These are phyloP conservation scores for Delonix regia DNA, from an alignment of 306 rosid genomes.

Conservation along the genomic window DNA sequence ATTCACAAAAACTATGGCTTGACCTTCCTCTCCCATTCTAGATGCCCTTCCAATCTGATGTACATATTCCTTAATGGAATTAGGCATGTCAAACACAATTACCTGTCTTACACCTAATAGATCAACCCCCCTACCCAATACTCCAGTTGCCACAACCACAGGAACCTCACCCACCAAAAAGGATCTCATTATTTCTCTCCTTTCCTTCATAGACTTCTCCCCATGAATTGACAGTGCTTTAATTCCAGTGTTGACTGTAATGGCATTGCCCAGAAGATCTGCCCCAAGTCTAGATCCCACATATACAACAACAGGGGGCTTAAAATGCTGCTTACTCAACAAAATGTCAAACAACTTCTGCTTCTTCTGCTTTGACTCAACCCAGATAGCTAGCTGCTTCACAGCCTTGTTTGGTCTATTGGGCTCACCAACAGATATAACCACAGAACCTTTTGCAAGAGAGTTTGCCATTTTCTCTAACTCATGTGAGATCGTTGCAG, in stretches of 20 bases:
- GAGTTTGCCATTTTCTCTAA: conserved; percentile 68
- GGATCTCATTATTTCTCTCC: conserved; percentile 76
- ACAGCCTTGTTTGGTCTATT: conserved; percentile 76
- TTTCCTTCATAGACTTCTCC: conserved; percentile 81
- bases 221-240: conserved; percentile 79
- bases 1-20: conserved; percentile 70
- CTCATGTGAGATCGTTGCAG: conserved; percentile 76
- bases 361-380: conserved; percentile 80
- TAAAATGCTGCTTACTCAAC: conserved; percentile 71
- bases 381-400: conserved; percentile 85
- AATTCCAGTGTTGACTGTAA: conserved; percentile 65
- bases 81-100: conserved; percentile 84
- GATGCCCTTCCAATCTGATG: conserved; percentile 92
- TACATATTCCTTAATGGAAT: conserved; percentile 77
- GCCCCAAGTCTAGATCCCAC: conserved; percentile 83
- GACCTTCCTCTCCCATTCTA: conserved; percentile 87
- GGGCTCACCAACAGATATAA: conserved; percentile 67
- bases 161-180: conserved; percentile 75
- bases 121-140: conserved; percentile 85
- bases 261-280: conserved; percentile 80
- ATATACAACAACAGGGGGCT: conserved; percentile 73
- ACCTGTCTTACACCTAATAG: conserved; percentile 77
- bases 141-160: conserved; percentile 84
- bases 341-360: conserved; percentile 81
- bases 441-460: conserved; percentile 52